A percentile compares a stretch with the other conserved stretches of the same genome.
Evolutionary conservation across 202 grass and related monocot species (phyloP).

Genomic region (Carex sylvatica): DNA sequence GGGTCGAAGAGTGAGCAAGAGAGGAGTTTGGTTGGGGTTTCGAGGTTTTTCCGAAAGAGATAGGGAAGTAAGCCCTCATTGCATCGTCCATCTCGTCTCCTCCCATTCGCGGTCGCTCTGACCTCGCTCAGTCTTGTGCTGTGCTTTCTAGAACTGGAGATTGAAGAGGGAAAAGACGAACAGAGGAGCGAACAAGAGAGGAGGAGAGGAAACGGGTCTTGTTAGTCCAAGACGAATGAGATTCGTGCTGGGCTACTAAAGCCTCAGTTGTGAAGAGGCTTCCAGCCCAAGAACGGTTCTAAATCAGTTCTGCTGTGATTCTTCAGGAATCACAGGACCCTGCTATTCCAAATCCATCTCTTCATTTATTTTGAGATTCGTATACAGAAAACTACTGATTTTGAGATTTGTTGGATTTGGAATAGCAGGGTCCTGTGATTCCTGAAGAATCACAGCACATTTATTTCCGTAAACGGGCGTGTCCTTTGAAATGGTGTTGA

Average conservation of each 20-base stretch:
- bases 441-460: too few species aligned
- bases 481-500: too few species aligned
- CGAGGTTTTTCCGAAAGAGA: constrained; percentile 72
- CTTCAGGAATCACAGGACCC: too few species aligned
- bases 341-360: too few species aligned
- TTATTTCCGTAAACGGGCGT: too few species aligned
- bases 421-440: too few species aligned
- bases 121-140: neutral
- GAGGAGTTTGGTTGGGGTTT: constrained; percentile 30
- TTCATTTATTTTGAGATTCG: too few species aligned
- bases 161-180: neutral
- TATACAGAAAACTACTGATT: too few species aligned
- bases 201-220: neutral
- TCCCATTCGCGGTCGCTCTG: constrained; percentile 8
- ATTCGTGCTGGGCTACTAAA: neutral
- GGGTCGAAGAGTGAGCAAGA: constrained; percentile 60
- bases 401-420: too few species aligned
- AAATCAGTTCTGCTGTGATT: too few species aligned
- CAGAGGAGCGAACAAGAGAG: neutral
- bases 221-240: neutral
- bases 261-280: neutral
- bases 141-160: neutral
- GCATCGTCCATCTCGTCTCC: constrained; percentile 76
- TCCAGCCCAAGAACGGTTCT: neutral
- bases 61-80: constrained; percentile 72